Conservation (phyloP, 1,284 basidiomycete species). For the Xerocomus amazonicus region DNA sequence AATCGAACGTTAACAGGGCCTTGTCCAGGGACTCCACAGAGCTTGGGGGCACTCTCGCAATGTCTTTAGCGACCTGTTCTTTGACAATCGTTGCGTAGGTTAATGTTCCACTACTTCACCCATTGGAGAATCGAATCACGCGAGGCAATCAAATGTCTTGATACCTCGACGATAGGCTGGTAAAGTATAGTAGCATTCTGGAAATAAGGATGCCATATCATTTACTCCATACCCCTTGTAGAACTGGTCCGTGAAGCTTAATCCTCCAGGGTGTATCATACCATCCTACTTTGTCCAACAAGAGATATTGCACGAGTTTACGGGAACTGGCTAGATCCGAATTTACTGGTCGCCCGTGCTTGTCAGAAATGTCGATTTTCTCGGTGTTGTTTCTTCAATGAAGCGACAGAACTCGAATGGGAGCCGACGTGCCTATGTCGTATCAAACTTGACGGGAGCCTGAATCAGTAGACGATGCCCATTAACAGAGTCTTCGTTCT, state of each 20-base stretch:
- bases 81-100: too few relatives aligned
- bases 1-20: too few relatives aligned
- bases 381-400: slow-evolving; percentile 7
- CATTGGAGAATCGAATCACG: too few relatives aligned
- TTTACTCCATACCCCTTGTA: slow-evolving; percentile 19
- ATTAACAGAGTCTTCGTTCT: slow-evolving; percentile 43
- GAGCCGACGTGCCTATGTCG: slow-evolving; percentile 51
- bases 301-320: slow-evolving; percentile 64
- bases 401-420: background rate
- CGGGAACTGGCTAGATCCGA: slow-evolving; percentile 37
- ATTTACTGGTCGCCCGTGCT: slow-evolving; percentile 36
- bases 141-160: too few relatives aligned
- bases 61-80: too few relatives aligned
- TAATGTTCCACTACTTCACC: too few relatives aligned
- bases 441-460: slow-evolving; percentile 65
- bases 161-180: too few relatives aligned
- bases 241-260: slow-evolving; percentile 32
- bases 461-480: slow-evolving; percentile 62
- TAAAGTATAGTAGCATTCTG: too few relatives aligned
- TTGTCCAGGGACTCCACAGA: too few relatives aligned
- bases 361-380: slow-evolving; percentile 39
- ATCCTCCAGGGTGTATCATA: slow-evolving; percentile 61
- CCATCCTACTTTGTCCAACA: slow-evolving; percentile 72
- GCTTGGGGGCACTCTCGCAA: too few relatives aligned
- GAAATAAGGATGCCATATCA: background rate